These are phyloP conservation scores for Tolypocladium nubicola DNA, from an alignment of 2,329 filamentous ascomycete species.

Conservation along the genomic window DNA sequence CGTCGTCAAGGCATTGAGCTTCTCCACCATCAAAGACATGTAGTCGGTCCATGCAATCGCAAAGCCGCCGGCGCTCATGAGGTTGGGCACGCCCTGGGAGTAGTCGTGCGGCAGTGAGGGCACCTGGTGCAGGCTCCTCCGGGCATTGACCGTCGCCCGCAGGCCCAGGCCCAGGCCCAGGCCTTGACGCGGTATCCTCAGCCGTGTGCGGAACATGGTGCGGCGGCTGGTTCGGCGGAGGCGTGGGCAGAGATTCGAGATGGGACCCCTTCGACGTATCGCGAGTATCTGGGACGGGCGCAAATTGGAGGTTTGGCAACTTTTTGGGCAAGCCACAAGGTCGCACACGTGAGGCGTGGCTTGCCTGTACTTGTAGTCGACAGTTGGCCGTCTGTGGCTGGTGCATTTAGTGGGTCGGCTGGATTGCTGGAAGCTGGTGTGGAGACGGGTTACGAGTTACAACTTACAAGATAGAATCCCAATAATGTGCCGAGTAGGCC, in stretches of 20 bases:
- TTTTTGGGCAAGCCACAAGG: neutral
- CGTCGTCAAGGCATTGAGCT: constrained; percentile 62
- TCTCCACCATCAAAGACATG: constrained; percentile 61
- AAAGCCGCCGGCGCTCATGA: constrained; percentile 62
- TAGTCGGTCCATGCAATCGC: constrained; percentile 75
- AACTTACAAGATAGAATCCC: too few species aligned
- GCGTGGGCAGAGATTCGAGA: neutral
- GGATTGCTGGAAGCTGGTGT: too few species aligned
- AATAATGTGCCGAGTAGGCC: too few species aligned
- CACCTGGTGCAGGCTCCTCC: constrained; percentile 35
- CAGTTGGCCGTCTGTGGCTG: neutral
- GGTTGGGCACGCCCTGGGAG: constrained; percentile 48
- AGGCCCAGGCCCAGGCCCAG: constrained; percentile 23
- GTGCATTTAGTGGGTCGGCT: neutral
- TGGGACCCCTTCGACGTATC: neutral
- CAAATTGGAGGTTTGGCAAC: neutral
- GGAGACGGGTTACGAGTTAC: too few species aligned
- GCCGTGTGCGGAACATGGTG: constrained; percentile 40
- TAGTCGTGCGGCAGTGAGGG: constrained; percentile 36
- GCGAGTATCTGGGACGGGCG: neutral
- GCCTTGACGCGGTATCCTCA: constrained; percentile 38
- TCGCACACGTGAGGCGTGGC: neutral
- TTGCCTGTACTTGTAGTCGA: neutral
- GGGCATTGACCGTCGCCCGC: constrained; percentile 20
- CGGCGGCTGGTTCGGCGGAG: neutral